Conservation (phyloP, 176 grass and related monocot genomes). For the Tuctoria greenei region DNA sequence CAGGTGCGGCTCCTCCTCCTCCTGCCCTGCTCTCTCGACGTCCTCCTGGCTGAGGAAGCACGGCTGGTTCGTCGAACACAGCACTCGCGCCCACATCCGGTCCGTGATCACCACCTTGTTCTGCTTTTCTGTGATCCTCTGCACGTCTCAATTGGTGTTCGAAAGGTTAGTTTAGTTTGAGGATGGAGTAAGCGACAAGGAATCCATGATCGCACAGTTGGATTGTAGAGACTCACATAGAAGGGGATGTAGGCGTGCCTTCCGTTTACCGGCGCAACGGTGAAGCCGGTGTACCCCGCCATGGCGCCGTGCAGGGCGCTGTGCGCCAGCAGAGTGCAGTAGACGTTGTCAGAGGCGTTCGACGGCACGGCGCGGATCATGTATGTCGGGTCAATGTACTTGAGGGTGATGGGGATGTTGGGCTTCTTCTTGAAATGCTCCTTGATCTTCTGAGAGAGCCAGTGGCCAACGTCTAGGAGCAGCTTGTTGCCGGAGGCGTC, state of each 20-base stretch:
- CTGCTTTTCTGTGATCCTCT: slow-evolving; percentile 85
- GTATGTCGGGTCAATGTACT: slow-evolving; percentile 93
- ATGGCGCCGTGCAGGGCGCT: no score
- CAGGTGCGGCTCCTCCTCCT: slow-evolving; percentile 34
- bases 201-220: neutral
- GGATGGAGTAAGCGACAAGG: neutral
- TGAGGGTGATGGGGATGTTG: slow-evolving; percentile 66
- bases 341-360: slow-evolving; percentile 84
- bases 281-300: no score
- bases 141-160: slow-evolving; percentile 20
- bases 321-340: no score
- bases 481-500: no score
- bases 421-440: no score
- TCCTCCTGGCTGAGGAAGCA: slow-evolving; percentile 81
- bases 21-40: slow-evolving; percentile 1
- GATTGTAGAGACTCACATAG: slow-evolving; percentile 44
- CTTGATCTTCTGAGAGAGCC: no score
- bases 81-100: slow-evolving; percentile 81
- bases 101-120: slow-evolving; percentile 90
- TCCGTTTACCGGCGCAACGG: no score
- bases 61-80: slow-evolving; percentile 87
- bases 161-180: neutral
- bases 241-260: slow-evolving; percentile 79
- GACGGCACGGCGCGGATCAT: slow-evolving; percentile 87
- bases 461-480: no score